Evolutionary conservation across 495 filamentous ascomycete genomes (phyloP).

Genomic region (Usnea hakonensis): DNA sequence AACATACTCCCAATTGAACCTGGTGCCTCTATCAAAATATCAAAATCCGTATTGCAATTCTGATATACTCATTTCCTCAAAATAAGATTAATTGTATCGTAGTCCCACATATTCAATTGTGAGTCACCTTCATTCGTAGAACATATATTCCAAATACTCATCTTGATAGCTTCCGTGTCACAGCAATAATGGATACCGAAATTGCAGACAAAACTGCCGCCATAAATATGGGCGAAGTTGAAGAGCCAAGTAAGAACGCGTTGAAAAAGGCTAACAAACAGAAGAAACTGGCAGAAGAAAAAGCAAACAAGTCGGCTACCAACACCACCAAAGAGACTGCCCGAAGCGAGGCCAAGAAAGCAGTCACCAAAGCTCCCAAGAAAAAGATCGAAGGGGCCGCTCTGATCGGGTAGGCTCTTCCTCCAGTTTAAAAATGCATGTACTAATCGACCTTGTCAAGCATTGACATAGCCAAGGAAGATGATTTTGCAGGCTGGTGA

Average conservation of each 20-base stretch:
- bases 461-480: conserved; percentile 73
- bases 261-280: conserved; percentile 64
- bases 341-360: conserved; percentile 40
- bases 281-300: conserved; percentile 56
- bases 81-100: too few relatives aligned
- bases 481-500: conserved; percentile 81
- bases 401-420: conserved; percentile 48
- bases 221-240: conserved; percentile 12
- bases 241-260: conserved; percentile 52
- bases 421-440: background rate
- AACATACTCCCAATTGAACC: too few relatives aligned
- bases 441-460: conserved; percentile 23
- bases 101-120: background rate
- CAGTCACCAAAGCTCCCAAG: conserved; percentile 34
- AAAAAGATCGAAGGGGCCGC: conserved; percentile 53
- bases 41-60: too few relatives aligned
- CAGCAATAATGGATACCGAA: conserved; percentile 2
- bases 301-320: conserved; percentile 56
- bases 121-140: background rate
- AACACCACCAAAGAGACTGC: conserved; percentile 40
- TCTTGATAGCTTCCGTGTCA: background rate
- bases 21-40: too few relatives aligned
- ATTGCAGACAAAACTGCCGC: conserved; percentile 21
- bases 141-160: background rate
- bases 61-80: background rate